Evolutionary conservation across 129 eudicot genomes (phyloP).

Genomic region (Helianthus tuberosus): DNA sequence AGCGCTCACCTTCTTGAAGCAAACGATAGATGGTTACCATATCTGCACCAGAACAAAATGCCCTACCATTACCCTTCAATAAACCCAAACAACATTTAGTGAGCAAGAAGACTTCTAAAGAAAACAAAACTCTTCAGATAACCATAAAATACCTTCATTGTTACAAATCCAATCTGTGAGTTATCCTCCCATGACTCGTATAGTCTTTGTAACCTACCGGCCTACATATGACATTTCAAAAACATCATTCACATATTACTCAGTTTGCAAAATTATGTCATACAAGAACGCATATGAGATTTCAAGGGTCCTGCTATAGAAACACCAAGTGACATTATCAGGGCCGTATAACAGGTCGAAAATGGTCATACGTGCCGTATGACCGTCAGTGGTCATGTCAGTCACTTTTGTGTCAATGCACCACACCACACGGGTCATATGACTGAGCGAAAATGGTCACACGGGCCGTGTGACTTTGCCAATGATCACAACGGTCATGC

Average conservation of each 20-base stretch:
- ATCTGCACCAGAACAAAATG: constrained; percentile 90
- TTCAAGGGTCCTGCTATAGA: background rate
- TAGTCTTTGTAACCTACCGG: constrained; percentile 61
- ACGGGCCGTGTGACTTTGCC: too few species aligned
- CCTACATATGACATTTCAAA: constrained; percentile 40
- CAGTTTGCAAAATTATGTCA: background rate
- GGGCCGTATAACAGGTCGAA: too few species aligned
- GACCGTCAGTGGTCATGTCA: too few species aligned
- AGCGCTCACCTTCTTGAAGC: constrained; percentile 67
- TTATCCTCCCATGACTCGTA: constrained; percentile 97
- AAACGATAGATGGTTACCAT: constrained; percentile 62
- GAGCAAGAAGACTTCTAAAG: background rate
- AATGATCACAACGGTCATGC: too few species aligned
- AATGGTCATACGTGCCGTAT: too few species aligned
- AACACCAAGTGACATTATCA: too few species aligned
- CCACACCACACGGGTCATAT: too few species aligned
- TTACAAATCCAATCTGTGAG: constrained; percentile 79
- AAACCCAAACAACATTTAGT: constrained; percentile 27
- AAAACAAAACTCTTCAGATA: background rate
- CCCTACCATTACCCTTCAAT: constrained; percentile 78
- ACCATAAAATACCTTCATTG: constrained; percentile 71
- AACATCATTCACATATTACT: background rate
- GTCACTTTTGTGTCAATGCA: too few species aligned
- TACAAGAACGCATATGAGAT: constrained; percentile 7
- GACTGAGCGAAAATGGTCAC: too few species aligned